phyloP scores from a whole-genome alignment of 1,139 yeast genomes.

The Pichia sp. region DNA sequence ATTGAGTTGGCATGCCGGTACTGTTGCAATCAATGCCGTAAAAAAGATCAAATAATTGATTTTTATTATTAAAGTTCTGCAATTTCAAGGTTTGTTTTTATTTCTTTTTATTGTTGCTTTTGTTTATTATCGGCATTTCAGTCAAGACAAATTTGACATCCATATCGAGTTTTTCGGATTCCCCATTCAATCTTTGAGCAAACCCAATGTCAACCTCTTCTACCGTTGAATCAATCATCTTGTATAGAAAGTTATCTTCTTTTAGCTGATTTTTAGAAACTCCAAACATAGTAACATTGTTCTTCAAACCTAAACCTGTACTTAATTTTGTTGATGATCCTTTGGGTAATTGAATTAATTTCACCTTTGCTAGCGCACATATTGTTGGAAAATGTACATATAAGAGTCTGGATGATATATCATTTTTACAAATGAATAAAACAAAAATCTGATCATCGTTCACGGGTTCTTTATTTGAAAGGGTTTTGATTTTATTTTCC shows the following conservation, averaged over 20 bases:
- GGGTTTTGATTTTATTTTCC: constrained; percentile 37
- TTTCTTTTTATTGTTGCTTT: constrained; percentile 14
- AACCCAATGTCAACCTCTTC: constrained; percentile 38
- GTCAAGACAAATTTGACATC: constrained; percentile 34
- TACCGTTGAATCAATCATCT: constrained; percentile 27
- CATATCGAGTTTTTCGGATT: constrained; percentile 24
- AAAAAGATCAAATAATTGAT: no score
- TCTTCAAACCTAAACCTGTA: constrained; percentile 22
- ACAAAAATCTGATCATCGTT: constrained; percentile 24
- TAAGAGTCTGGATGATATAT: constrained; percentile 40
- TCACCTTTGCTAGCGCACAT: constrained; percentile 42
- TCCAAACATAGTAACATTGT: constrained; percentile 16
- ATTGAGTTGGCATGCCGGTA: constrained; percentile 11
- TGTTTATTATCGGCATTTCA: constrained; percentile 32
- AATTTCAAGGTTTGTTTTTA: no score
- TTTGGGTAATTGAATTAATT: constrained; percentile 46
- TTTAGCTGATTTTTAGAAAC: constrained; percentile 16
- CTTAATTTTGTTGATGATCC: constrained; percentile 35
- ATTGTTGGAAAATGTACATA: constrained; percentile 47
- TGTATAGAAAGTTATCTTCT: constrained; percentile 22
- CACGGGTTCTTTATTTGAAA: constrained; percentile 7
- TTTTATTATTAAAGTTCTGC: not conserved
- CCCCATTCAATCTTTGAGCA: constrained; percentile 25
- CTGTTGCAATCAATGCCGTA: not conserved
- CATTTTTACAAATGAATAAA: constrained; percentile 48